These are phyloP conservation scores for Toxoplasma gondii DNA, from an alignment of 169 alveolate species.

Conservation along the genomic window DNA sequence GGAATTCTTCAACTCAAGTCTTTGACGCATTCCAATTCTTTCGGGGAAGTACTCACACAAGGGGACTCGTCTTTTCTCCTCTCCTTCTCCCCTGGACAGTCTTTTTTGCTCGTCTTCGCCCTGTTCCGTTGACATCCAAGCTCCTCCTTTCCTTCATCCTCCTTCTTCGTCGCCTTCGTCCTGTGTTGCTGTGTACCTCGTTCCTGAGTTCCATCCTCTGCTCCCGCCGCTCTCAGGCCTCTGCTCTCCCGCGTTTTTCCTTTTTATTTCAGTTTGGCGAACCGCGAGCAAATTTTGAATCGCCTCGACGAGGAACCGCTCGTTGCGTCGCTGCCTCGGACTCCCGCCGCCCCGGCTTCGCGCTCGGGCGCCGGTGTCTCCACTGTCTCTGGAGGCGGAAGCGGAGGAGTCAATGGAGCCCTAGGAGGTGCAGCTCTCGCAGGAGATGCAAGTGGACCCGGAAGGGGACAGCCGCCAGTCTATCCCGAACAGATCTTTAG, in stretches of 20 bases:
- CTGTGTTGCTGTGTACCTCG: neutral
- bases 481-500: slow-evolving; percentile 48
- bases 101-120: neutral
- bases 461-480: neutral
- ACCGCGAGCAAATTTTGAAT: neutral
- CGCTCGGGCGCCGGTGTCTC: neutral
- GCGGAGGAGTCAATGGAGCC: neutral
- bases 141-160: too few relatives aligned
- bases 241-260: neutral
- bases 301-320: slow-evolving; percentile 42
- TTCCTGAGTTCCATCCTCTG: neutral
- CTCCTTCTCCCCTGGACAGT: neutral
- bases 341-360: neutral
- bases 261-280: slow-evolving; percentile 26
- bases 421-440: neutral
- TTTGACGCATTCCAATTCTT: neutral
- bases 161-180: neutral
- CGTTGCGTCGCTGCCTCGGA: neutral
- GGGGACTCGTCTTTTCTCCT: neutral
- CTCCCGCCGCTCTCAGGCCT: neutral
- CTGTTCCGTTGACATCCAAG: neutral
- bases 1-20: neutral
- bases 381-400: neutral
- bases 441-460: neutral
- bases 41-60: neutral